Evolutionary conservation across 164 flowering plant species (phyloP), one percentile per base, ranked within the genome.

Genomic region (Nymphaea thermarum): DNA sequence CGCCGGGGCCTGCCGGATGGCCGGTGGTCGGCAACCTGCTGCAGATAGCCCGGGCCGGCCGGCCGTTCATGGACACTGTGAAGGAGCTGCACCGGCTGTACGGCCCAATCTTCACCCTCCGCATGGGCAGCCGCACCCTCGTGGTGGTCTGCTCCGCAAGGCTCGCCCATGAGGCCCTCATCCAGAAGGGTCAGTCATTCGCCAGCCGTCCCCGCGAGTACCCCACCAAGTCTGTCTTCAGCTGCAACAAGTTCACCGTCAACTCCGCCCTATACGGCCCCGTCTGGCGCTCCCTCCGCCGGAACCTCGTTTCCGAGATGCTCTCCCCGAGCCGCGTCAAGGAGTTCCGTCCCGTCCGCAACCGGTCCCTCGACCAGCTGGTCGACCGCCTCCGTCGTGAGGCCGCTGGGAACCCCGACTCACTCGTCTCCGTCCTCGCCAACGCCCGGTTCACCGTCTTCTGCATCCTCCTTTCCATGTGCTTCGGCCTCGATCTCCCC

Each of bases 1-100:
- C 97, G 12, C 97, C 98, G 0, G 96, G 97, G 0, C 98, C 98
- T 0, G 89, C 88, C 0, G 91, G 96, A 0, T 87, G 90, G 89
- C 97, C 98, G 1, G 64, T 93, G 0, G 95, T 91, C 2, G 98
- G 98, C 4, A 93, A 91, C 79, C 93, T 93, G 71, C 81, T 93
- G 77, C 98, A 93, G 64, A 78, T 88, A 2, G 90, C 90, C 25
- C 79, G 79, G 11, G 87, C 98, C 2, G 96, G 96, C 36, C 89
- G 88, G 65, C 86, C 79, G 4, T 91, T 93, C 74, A 88, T 84
- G 65, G 73, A 81, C 68, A 89, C 80, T 43, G 88, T 80, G 3
- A 67, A 77, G 2, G 95, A 86, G 0, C 71, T 91, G 2, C 67
- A 71, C 0, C 77, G 69, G 0, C 64, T 63, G 5, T 91, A 91